Evolutionary conservation across 1,284 basidiomycete genomes (phyloP), one percentile per base, ranked within the genome.

Genomic region (Ustilago nuda): DNA sequence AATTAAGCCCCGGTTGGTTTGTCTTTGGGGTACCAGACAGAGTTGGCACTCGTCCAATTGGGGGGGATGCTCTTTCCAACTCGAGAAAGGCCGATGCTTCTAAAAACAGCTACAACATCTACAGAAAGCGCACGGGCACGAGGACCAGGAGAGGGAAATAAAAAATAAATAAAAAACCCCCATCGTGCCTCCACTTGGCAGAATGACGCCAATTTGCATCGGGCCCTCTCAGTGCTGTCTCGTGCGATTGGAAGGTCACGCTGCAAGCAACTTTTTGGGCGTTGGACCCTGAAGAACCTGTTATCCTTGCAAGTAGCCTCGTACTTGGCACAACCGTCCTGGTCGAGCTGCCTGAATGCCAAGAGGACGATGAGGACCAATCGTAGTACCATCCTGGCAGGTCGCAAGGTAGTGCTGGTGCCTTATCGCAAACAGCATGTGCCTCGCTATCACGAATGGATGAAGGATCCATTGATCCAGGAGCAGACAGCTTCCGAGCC

Each of bases 401-500:
- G 91, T 5, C 81, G 87, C 36, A 88, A 88, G 37, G 89, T 92
- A 41, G 87, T 92, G 23, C 88, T 94, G 8, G 91, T 94, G 0
- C 93, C 93, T 0, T 94, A 94, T 84, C 68, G 73, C 41, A 61
- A 71, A 58, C 64, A 76, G 46, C 73, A 66, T 65, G 68, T 69
- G 7, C 58, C 51, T 27, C 72, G 51, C 41, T 98, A 98, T 82
- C 92, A 97, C 84, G 89, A 90, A 80, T 98, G 95, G 95, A 97
- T 98, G 95, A 88, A 90, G 54, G 90, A 91, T 84, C 89, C 90
- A 15, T 90, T 91, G 72, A 87, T 98, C 56, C 89, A 92, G 56
- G 89, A 91, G 72, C 88, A 92, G 37, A 98, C 94, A 0, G 94
- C 95, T 1, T 94, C 93, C 62, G 94, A 97, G 81, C 91, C 92